These are phyloP conservation scores for Sugiyamaella pinicola DNA, from an alignment of 1,139 yeast species.

Conservation along the genomic window DNA sequence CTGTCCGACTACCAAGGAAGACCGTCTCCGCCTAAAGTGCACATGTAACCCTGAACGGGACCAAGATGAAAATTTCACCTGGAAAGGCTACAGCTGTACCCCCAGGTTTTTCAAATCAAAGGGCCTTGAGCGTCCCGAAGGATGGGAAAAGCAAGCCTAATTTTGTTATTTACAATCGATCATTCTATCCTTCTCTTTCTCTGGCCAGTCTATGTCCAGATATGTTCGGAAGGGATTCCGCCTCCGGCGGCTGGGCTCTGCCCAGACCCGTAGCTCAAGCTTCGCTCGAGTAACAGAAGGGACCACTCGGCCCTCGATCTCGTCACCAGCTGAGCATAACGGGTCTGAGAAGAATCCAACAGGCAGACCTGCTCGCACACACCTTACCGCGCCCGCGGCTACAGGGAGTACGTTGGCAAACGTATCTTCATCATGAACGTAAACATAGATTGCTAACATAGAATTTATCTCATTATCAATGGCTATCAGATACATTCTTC, in stretches of 20 bases:
- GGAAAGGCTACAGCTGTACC: slow-evolving; percentile 86
- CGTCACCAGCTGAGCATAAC: too few species aligned
- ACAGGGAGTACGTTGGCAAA: too few species aligned
- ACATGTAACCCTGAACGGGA: slow-evolving; percentile 56
- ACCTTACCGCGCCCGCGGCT: neutral
- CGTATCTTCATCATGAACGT: neutral
- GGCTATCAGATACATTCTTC: slow-evolving; percentile 75
- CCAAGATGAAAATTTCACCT: slow-evolving; percentile 72
- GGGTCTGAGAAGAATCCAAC: too few species aligned
- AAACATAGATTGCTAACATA: neutral
- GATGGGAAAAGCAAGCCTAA: slow-evolving; percentile 57
- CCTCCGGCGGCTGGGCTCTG: slow-evolving; percentile 5
- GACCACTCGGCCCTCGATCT: too few species aligned
- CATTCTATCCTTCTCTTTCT: neutral
- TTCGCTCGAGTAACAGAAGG: neutral
- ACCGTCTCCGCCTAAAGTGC: slow-evolving; percentile 52
- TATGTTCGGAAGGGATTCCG: neutral
- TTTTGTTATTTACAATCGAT: slow-evolving; percentile 5
- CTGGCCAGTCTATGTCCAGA: neutral
- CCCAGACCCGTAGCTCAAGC: slow-evolving; percentile 3
- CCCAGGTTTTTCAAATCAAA: slow-evolving; percentile 66
- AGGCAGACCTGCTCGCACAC: too few species aligned
- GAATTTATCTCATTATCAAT: slow-evolving; percentile 41
- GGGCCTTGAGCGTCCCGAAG: slow-evolving; percentile 66
- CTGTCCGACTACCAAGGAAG: slow-evolving; percentile 57